Percentiles rank a stretch among this genome's conserved stretches.
phyloP scores from a whole-genome alignment of 352 stramenopile genomes.

The Globisporangium perplexum region DNA sequence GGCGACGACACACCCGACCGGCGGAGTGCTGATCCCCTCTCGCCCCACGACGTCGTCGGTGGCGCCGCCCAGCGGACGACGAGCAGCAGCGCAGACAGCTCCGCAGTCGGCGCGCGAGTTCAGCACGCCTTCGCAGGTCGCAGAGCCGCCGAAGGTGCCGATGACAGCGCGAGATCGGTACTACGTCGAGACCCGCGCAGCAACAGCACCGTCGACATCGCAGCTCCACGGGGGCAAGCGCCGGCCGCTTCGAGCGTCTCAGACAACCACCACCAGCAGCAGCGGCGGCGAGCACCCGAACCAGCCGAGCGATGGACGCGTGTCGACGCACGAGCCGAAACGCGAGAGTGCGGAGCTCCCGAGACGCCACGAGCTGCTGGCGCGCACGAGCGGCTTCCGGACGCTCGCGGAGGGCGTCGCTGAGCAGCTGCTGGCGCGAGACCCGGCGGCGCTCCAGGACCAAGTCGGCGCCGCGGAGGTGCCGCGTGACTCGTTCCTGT shows the following conservation, averaged over 20 bases:
- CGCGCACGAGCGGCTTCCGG: slow-evolving; percentile 39
- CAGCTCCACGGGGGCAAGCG: slow-evolving; percentile 7
- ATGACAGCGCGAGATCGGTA: slow-evolving; percentile 57
- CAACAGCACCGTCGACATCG: slow-evolving; percentile 24
- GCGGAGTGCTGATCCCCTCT: slow-evolving; percentile 38
- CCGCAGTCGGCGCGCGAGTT: slow-evolving; percentile 18
- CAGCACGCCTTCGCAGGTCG: neutral
- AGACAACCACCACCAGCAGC: neutral
- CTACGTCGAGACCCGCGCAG: slow-evolving; percentile 48
- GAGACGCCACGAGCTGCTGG: slow-evolving; percentile 36
- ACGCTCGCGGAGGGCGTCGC: slow-evolving; percentile 58
- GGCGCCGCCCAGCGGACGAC: slow-evolving; percentile 8
- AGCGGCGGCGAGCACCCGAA: neutral
- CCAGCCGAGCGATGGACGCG: neutral
- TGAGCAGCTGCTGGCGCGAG: slow-evolving; percentile 23
- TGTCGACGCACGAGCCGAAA: slow-evolving; percentile 3
- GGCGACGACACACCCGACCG: slow-evolving; percentile 19
- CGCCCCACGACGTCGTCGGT: slow-evolving; percentile 27
- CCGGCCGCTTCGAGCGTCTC: neutral
- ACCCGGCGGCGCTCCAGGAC: neutral
- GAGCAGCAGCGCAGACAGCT: neutral
- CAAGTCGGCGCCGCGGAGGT: slow-evolving; percentile 9
- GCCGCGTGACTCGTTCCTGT: slow-evolving; percentile 68
- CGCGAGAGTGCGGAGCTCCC: slow-evolving; percentile 4
- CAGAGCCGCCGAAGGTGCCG: slow-evolving; percentile 23